Evolutionary conservation across 1,284 basidiomycete species (phyloP), one percentile per base, ranked within the genome.

Genomic region (Cryptococcus sp.): DNA sequence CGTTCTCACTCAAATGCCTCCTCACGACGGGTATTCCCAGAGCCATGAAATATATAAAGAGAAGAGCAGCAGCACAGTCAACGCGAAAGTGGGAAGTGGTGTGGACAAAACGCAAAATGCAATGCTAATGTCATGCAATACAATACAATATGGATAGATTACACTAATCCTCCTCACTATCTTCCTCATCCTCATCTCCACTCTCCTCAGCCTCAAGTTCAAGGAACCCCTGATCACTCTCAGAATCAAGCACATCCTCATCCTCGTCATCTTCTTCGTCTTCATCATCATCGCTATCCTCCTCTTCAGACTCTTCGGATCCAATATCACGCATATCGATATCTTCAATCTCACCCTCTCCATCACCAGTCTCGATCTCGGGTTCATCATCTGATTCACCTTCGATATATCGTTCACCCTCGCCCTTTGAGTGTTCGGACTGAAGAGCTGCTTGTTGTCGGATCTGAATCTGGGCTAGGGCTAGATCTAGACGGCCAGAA

Each of bases 381-480:
- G 83, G 83, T 46, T 78, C 79, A 34, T 56, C 73, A 31, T 74
- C 73, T 49, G 67, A 72, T 54, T 74, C 73, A 45, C 68, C 73
- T 54, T 76, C 72, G 36, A 76, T 66, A 45, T 77, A 76, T 24
- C 70, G 63, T 54, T 74, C 75, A 25, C 76, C 73, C 37, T 71
- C 69, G 5, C 60, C 57, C 43, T 57, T 57, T 24, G 64, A 65
- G 36, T 61, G 59, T 41, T 59, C 59, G 23, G 61, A 58, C 24
- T 63, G 58, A 52, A 66, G 67, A 14, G 73, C 48, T 50, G 72
- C 61, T 52, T 69, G 56, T 13, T 69, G 68, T 7, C 78, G 83
- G 76, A 92, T 82, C 71, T 93, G 88, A 59, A 97, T 90, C 74
- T 98, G 94, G 7, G 90, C 87, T 41, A 98, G 81, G 3, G 96